A percentile compares a stretch with the other conserved stretches of the same genome.
Conservation (phyloP, 1,284 basidiomycete species). For the Leccinum fuscescens region DNA sequence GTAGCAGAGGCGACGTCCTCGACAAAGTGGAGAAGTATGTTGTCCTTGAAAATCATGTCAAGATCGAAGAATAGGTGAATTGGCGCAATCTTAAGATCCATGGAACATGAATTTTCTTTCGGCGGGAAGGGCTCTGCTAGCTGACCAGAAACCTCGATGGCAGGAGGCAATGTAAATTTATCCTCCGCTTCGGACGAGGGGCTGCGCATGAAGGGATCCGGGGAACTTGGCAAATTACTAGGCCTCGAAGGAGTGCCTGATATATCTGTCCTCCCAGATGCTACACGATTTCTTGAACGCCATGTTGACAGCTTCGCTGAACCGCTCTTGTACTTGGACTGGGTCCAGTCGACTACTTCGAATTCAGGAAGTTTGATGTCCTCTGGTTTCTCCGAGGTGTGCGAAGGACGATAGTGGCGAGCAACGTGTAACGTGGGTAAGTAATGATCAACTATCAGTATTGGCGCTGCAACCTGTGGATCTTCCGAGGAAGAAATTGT, state of each 20-base stretch:
- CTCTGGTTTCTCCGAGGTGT: conserved; percentile 19
- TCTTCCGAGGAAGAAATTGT: conserved; percentile 19
- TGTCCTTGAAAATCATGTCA: conserved; percentile 42
- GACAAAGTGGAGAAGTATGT: conserved; percentile 25
- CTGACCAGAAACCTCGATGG: conserved; percentile 19
- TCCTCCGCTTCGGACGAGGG: conserved; percentile 22
- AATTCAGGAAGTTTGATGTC: conserved; percentile 49
- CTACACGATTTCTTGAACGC: conserved; percentile 42
- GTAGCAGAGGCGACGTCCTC: conserved; percentile 25
- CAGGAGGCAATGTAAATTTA: conserved; percentile 10
- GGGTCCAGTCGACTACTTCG: conserved; percentile 63
- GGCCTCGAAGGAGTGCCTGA: conserved; percentile 18
- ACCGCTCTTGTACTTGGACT: conserved; percentile 37
- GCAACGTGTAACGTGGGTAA: conserved; percentile 51
- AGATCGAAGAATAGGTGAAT: conserved; percentile 77
- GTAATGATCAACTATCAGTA: conserved; percentile 63
- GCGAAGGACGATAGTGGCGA: conserved; percentile 42
- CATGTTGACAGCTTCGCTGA: conserved; percentile 60
- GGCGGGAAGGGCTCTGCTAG: conserved; percentile 1
- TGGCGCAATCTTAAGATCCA: conserved; percentile 50
- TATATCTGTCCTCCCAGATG: conserved; percentile 15
- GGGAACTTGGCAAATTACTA: conserved; percentile 21
- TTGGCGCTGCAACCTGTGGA: conserved; percentile 46
- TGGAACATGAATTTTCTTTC: conserved; percentile 2
- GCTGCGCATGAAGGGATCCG: conserved; percentile 24